Conservation (phyloP, 441 rosid genomes). For the Erysimum cheiri region DNA sequence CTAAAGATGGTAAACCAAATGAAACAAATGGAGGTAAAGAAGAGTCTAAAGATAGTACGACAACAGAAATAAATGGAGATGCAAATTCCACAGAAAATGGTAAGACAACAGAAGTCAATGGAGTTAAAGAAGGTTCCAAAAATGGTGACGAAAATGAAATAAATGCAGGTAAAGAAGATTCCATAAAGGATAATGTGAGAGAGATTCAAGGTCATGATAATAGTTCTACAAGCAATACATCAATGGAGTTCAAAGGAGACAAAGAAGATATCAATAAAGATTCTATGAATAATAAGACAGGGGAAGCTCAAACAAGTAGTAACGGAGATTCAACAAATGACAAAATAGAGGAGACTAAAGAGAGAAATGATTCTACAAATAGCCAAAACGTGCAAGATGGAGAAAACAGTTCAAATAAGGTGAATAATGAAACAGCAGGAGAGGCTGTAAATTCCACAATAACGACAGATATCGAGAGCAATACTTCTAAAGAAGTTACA, state of each 20-base stretch:
- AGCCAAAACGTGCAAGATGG: conserved; percentile 6
- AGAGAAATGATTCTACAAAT: not conserved
- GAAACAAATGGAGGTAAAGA: not conserved
- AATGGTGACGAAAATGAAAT: not conserved
- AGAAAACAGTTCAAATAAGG: not conserved
- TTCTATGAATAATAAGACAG: conserved; percentile 7
- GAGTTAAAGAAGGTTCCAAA: not conserved
- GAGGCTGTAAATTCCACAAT: not conserved
- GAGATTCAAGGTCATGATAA: conserved; percentile 6
- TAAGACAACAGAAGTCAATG: not conserved
- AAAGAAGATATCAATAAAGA: conserved; percentile 1
- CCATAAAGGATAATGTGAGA: not conserved
- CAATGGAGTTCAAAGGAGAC: not conserved
- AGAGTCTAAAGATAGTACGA: not conserved
- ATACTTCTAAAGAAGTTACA: conserved; percentile 34
- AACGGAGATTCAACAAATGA: conserved; percentile 13
- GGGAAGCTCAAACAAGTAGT: conserved; percentile 24
- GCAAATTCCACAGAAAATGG: not conserved
- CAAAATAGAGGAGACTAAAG: conserved; percentile 10
- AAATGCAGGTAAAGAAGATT: not conserved
- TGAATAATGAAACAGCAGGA: not conserved
- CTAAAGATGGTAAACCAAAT: not conserved
- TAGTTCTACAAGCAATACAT: not conserved
- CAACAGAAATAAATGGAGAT: not conserved
- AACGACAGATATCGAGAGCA: conserved; percentile 27